These are phyloP conservation scores for Corchorus capsularis DNA, from an alignment of 345 rosid genomes.

Conservation along the genomic window DNA sequence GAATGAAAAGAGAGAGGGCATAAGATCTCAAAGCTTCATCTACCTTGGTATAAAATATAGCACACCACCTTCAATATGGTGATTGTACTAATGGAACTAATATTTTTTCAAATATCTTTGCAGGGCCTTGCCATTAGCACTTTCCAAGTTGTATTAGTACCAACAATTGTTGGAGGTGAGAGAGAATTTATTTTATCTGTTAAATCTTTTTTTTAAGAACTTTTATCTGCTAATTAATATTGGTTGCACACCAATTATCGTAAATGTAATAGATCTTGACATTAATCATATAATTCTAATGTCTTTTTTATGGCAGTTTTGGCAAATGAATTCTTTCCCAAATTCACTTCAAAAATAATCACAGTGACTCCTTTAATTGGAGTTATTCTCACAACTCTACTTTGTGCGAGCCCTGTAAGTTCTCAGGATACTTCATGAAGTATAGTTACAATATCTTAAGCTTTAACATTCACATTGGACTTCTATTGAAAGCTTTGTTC, in stretches of 20 bases:
- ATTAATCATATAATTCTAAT: conserved; percentile 11
- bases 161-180: conserved; percentile 83
- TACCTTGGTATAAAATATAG: neutral
- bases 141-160: conserved; percentile 93
- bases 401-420: conserved; percentile 98
- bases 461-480: conserved; percentile 7
- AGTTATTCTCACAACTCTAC: conserved; percentile 88
- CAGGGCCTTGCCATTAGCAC: conserved; percentile 97
- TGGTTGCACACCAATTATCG: neutral
- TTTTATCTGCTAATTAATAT: neutral
- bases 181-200: neutral
- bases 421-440: neutral
- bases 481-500: conserved; percentile 13
- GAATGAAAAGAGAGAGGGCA: neutral
- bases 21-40: neutral
- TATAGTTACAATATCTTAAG: neutral
- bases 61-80: neutral
- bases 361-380: conserved; percentile 88
- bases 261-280: neutral
- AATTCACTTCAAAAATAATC: conserved; percentile 78
- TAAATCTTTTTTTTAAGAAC: too few relatives aligned
- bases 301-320: conserved; percentile 56
- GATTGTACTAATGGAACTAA: conserved; percentile 1
- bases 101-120: conserved; percentile 20
- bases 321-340: conserved; percentile 89